Conservation (phyloP, 371 early-diverging fungal genomes). For the Syncephalastrum racemosum region DNA sequence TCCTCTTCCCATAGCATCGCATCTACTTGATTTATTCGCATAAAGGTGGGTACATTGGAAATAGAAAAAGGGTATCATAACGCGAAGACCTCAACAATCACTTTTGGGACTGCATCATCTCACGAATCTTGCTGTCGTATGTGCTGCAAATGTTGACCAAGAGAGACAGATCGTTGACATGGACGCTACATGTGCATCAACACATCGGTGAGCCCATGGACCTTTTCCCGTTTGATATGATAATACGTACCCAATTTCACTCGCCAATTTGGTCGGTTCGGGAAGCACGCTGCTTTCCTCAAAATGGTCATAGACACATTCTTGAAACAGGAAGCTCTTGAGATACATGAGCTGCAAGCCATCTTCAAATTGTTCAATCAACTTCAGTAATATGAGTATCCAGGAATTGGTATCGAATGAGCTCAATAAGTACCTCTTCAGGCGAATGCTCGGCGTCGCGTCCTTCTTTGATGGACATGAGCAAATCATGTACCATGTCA, state of each 20-base stretch:
- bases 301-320: slow-evolving; percentile 28
- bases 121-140: slow-evolving; percentile 34
- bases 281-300: slow-evolving; percentile 15
- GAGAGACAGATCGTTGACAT: slow-evolving; percentile 38
- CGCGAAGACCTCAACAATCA: too few species aligned
- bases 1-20: too few species aligned
- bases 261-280: slow-evolving; percentile 21
- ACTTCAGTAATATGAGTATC: too few species aligned
- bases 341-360: slow-evolving; percentile 42
- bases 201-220: not conserved
- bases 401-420: too few species aligned
- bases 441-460: slow-evolving; percentile 20
- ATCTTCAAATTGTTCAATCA: slow-evolving; percentile 34
- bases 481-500: slow-evolving; percentile 27
- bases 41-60: too few species aligned
- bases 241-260: slow-evolving; percentile 32
- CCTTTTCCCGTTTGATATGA: not conserved
- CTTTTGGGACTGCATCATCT: slow-evolving; percentile 9
- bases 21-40: too few species aligned
- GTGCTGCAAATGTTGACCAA: slow-evolving; percentile 43
- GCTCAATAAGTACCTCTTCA: slow-evolving; percentile 26
- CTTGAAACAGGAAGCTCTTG: slow-evolving; percentile 41
- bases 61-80: too few species aligned
- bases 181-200: slow-evolving; percentile 17
- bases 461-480: slow-evolving; percentile 27